Base-by-base conservation (phyloP, 1,139 yeast species). In the Maudiozyma humilis region DNA sequence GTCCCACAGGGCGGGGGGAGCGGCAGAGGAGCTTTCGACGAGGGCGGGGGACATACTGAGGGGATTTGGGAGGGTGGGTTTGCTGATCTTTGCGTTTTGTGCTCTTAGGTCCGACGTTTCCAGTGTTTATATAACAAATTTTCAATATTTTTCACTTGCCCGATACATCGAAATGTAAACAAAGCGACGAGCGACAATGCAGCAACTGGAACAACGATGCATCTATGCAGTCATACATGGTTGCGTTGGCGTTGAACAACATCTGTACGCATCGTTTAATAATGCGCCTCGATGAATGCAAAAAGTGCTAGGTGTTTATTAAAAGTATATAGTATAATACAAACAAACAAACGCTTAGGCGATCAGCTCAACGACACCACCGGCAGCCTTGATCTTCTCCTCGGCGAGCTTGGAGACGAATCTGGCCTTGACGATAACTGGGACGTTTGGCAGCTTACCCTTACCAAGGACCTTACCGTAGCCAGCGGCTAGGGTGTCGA, bases 401-500 rank as follows among this genome's bases (percentile, higher is more conserved):
- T 93, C 99, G 71, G 99, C 99, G 71, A 88, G 82, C 78, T 88
- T 84, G 66, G 97, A 88, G 66, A 93, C 98, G 71, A 83, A 91
- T 83, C 99, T 89, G 66, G 98, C 97, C 79, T 86, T 89, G 72
- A 93, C 98, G 67, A 93, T 88, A 73, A 93, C 94, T 70, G 99
- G 98, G 65, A 88, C 96, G 64, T 84, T 69, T 74, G 99, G 99
- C 67, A 93, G 78, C 75, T 85, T 80, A 75, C 99, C 99, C 82
- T 91, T 91, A 76, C 96, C 99, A 70, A 93, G 87, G 68, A 93
- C 96, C 82, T 91, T 91, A 76, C 97, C 97, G 94, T 84, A 93
- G 73, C 99, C 99, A 74, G 83, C 84, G 71, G 97, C 97, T 74
- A 91, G 83, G 68, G 98, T 91, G 81, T 91, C 98, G 68, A 91